phyloP scores from a whole-genome alignment of 306 rosid genomes.

The Lotus japonicus region DNA sequence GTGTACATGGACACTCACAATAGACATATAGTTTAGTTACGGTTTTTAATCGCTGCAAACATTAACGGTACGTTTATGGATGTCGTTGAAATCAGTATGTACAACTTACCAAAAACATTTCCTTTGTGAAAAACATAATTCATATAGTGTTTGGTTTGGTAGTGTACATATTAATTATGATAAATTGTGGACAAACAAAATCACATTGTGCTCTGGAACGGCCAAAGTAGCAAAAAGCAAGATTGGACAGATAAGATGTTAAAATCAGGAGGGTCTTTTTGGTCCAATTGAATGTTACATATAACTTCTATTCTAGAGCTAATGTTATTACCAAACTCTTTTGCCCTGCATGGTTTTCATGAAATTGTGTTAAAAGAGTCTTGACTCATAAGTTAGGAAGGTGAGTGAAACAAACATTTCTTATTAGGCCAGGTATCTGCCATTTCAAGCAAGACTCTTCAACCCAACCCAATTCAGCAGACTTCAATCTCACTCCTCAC shows the following conservation, averaged over 20 bases:
- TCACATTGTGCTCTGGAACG: too few species aligned
- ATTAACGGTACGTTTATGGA: too few species aligned
- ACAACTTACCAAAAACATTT: too few species aligned
- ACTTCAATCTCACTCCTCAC: slow-evolving; percentile 64
- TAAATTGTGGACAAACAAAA: too few species aligned
- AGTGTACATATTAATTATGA: too few species aligned
- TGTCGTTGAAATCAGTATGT: too few species aligned
- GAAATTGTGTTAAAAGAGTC: slow-evolving; percentile 14
- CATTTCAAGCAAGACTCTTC: slow-evolving; percentile 64
- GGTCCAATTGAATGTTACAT: slow-evolving; percentile 16
- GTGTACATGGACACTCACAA: too few species aligned
- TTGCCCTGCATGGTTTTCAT: neutral
- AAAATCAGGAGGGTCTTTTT: slow-evolving; percentile 18
- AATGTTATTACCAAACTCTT: slow-evolving; percentile 10
- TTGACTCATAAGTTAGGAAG: slow-evolving; percentile 55
- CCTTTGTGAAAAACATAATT: too few species aligned
- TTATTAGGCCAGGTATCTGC: slow-evolving; percentile 40
- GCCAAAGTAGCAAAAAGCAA: too few species aligned
- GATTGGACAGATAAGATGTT: slow-evolving; percentile 15
- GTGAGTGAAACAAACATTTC: slow-evolving; percentile 50
- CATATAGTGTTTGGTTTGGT: too few species aligned
- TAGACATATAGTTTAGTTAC: too few species aligned
- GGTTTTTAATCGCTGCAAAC: too few species aligned
- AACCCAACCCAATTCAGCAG: slow-evolving; percentile 43
- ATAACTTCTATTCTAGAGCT: neutral